phyloP scores from a whole-genome alignment of 495 filamentous ascomycete genomes.

The Penicilliopsis zonata region DNA sequence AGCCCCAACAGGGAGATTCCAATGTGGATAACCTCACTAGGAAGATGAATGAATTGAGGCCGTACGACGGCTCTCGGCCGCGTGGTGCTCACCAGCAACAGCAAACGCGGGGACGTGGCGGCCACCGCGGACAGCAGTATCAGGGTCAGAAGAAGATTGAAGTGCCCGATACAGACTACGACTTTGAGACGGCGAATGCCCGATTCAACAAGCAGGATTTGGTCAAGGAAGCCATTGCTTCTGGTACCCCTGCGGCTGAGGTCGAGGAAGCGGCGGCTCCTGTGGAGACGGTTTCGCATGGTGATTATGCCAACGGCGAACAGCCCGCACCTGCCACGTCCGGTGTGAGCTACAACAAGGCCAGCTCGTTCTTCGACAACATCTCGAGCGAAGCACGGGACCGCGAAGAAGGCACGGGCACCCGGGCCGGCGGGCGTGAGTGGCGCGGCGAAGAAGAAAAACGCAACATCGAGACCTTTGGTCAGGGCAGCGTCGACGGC shows the following conservation, averaged over 20 bases:
- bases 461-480: conserved; percentile 96
- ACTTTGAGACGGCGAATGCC: conserved; percentile 85
- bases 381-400: conserved; percentile 90
- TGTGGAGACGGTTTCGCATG: conserved; percentile 19
- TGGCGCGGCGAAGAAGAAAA: conserved; percentile 88
- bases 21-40: conserved; percentile 68
- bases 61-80: conserved; percentile 41
- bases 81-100: conserved; percentile 39
- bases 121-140: conserved; percentile 40
- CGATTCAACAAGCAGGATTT: conserved; percentile 98
- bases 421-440: conserved; percentile 68
- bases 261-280: conserved; percentile 23
- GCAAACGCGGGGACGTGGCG: conserved; percentile 42
- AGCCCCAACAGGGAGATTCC: conserved; percentile 28
- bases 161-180: conserved; percentile 80
- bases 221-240: conserved; percentile 79
- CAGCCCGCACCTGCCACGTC: conserved; percentile 25
- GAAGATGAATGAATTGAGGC: conserved; percentile 79
- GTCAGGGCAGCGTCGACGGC: conserved; percentile 91
- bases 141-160: conserved; percentile 57
- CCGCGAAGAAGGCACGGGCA: conserved; percentile 57
- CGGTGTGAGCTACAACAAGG: conserved; percentile 60
- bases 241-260: conserved; percentile 55
- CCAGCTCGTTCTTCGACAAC: conserved; percentile 88
- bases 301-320: conserved; percentile 13